Percentiles rank a stretch among this genome's conserved stretches.
These are phyloP conservation scores for Anisodus tanguticus DNA, from an alignment of 257 asterid species.

Conservation along the genomic window DNA sequence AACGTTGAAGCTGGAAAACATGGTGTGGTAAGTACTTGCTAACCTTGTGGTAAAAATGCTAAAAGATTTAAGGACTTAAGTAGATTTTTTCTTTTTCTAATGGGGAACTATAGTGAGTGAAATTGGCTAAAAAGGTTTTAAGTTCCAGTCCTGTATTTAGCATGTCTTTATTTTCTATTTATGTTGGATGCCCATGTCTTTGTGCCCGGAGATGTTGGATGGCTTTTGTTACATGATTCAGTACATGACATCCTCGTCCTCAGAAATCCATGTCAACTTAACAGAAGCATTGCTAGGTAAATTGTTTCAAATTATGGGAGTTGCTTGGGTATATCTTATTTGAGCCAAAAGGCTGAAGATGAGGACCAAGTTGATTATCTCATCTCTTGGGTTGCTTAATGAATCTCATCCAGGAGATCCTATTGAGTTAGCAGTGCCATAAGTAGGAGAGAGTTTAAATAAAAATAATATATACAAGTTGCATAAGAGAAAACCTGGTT, in stretches of 20 bases:
- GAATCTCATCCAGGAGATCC: neutral
- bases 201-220: conserved; percentile 7
- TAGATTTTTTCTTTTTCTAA: too few relatives aligned
- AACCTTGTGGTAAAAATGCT: neutral
- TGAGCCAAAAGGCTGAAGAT: conserved; percentile 9
- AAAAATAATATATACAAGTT: neutral
- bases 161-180: conserved; percentile 23
- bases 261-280: conserved; percentile 1
- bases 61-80: too few relatives aligned
- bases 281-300: neutral
- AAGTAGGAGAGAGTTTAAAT: neutral
- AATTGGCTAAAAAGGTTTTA: too few relatives aligned
- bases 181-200: neutral
- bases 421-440: neutral
- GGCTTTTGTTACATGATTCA: neutral
- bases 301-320: conserved; percentile 3
- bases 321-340: neutral
- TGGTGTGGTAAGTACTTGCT: conserved; percentile 68
- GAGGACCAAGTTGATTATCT: conserved; percentile 23
- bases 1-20: conserved; percentile 69
- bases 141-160: neutral
- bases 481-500: neutral
- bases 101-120: too few relatives aligned
- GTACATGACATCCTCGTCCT: neutral
- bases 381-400: conserved; percentile 22